Conservation (phyloP, 176 grass and related monocot species). For the Alloteropsis semialata region DNA sequence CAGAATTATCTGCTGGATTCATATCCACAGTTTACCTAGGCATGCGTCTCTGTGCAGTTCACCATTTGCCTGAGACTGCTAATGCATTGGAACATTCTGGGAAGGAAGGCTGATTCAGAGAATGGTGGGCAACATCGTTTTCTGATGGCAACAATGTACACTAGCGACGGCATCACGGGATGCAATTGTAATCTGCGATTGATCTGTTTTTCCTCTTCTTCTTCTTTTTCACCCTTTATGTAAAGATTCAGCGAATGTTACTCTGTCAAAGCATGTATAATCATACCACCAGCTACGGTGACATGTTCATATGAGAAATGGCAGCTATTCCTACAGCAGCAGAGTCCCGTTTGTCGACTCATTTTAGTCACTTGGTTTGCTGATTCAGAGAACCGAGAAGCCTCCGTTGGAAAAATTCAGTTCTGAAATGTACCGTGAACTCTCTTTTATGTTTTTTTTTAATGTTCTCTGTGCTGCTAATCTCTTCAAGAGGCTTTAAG, state of each 20-base stretch:
- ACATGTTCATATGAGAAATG: conserved; percentile 13
- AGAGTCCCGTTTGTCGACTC: not conserved
- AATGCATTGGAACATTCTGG: conserved; percentile 2
- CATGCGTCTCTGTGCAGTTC: not conserved
- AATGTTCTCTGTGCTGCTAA: too few relatives aligned
- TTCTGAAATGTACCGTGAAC: too few relatives aligned
- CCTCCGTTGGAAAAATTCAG: not conserved
- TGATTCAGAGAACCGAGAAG: not conserved
- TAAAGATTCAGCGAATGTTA: conserved; percentile 28
- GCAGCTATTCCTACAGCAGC: not conserved
- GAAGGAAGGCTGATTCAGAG: conserved; percentile 5
- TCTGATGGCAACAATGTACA: conserved; percentile 46
- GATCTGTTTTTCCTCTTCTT: not conserved
- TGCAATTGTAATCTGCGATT: conserved; percentile 35
- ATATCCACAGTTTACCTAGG: conserved; percentile 17
- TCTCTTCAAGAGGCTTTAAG: too few relatives aligned
- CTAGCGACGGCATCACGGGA: conserved; percentile 37
- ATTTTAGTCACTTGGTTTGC: not conserved
- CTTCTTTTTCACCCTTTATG: not conserved
- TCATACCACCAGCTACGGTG: not conserved
- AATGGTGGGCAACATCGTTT: not conserved
- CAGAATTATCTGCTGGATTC: conserved; percentile 12
- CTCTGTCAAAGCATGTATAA: conserved; percentile 23
- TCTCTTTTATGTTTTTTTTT: too few relatives aligned
- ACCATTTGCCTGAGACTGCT: not conserved